phyloP scores from a whole-genome alignment of 441 rosid genomes.

The Syzygium malaccense region DNA sequence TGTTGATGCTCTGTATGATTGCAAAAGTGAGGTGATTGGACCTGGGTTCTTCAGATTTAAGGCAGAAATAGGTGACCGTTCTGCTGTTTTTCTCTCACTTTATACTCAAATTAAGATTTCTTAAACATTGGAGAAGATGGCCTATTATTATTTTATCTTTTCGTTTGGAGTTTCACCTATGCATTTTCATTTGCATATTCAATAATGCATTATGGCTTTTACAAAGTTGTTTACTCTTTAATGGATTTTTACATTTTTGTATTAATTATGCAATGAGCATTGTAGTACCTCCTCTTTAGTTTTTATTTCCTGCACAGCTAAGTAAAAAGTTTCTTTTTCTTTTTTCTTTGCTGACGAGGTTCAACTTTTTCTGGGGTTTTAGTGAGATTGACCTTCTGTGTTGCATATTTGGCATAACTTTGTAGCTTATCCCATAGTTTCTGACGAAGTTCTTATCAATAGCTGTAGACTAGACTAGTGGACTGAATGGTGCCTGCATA shows the following conservation, averaged over 20 bases:
- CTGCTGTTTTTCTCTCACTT: background rate
- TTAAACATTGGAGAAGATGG: background rate
- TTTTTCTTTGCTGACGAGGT: background rate
- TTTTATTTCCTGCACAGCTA: background rate
- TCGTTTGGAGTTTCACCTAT: background rate
- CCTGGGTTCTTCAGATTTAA: constrained; percentile 98
- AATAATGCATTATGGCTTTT: background rate
- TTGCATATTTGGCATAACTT: background rate
- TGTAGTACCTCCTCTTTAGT: background rate
- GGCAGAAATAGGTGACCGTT: constrained; percentile 87
- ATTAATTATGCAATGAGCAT: background rate
- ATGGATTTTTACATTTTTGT: background rate
- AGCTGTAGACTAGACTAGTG: background rate
- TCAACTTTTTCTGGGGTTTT: background rate
- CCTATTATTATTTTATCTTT: background rate
- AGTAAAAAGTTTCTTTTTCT: background rate
- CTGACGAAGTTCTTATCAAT: background rate
- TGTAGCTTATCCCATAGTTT: background rate
- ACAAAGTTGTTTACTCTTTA: background rate
- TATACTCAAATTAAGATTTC: background rate
- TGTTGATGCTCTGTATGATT: constrained; percentile 94
- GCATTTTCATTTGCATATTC: background rate
- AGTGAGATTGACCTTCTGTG: background rate
- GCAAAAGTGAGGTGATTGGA: constrained; percentile 99
- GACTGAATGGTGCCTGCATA: background rate